These are phyloP conservation scores for Acrocalymma vagum DNA, from an alignment of 2,329 filamentous ascomycete genomes.

Conservation along the genomic window DNA sequence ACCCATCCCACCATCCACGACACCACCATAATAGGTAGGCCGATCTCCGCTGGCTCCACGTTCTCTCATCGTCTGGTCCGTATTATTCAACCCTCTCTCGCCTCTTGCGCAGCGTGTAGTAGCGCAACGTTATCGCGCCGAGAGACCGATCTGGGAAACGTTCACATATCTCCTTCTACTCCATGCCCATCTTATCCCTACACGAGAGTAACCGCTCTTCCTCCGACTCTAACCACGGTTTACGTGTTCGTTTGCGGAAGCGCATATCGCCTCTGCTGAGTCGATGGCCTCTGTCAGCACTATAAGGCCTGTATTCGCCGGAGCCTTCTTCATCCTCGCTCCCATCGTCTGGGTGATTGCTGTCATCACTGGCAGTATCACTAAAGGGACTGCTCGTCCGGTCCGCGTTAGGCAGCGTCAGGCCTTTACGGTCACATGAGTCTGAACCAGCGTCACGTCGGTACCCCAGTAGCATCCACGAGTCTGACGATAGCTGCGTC, in stretches of 20 bases:
- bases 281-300: too few relatives aligned
- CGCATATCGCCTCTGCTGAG: too few relatives aligned
- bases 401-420: slow-evolving; percentile 17
- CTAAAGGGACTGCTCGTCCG: slow-evolving; percentile 12
- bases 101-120: too few relatives aligned
- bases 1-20: too few relatives aligned
- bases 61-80: too few relatives aligned
- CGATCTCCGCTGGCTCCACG: too few relatives aligned
- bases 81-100: too few relatives aligned
- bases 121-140: slow-evolving; percentile 9
- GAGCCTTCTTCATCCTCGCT: slow-evolving; percentile 6
- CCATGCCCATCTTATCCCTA: slow-evolving; percentile 14
- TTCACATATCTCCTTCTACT: slow-evolving; percentile 15
- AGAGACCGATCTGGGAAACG: slow-evolving; percentile 10
- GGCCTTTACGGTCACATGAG: slow-evolving; percentile 11
- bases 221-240: slow-evolving; percentile 14
- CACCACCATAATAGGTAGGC: too few relatives aligned
- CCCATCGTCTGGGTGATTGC: slow-evolving; percentile 2
- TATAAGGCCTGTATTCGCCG: slow-evolving; percentile 11
- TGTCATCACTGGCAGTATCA: slow-evolving; percentile 3
- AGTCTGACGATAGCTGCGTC: too few relatives aligned
- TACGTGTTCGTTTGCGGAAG: slow-evolving; percentile 13
- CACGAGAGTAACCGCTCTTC: slow-evolving; percentile 18
- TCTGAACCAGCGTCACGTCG: slow-evolving; percentile 9
- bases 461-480: slow-evolving; percentile 17